Percentiles rank a stretch among this genome's conserved stretches.
Conservation (phyloP, 1,284 basidiomycete species). For the Malassezia slooffiae region DNA sequence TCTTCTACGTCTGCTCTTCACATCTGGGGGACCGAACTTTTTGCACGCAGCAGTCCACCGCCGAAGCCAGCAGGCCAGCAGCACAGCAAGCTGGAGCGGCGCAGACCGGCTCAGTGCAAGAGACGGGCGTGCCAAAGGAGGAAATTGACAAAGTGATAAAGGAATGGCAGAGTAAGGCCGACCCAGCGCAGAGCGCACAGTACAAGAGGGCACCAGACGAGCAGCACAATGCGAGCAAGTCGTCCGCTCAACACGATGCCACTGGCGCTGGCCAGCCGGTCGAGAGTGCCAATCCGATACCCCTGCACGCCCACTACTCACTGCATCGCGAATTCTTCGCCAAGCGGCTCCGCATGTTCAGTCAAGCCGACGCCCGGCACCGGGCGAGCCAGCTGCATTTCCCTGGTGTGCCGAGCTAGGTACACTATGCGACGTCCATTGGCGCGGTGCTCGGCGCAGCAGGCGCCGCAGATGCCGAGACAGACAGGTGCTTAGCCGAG, state of each 20-base stretch:
- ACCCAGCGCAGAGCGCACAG: conserved; percentile 18
- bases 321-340: conserved; percentile 33
- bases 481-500: conserved; percentile 17
- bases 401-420: conserved; percentile 2
- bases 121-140: background rate
- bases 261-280: conserved; percentile 10
- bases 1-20: conserved; percentile 30
- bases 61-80: no score
- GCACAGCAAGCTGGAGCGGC: background rate
- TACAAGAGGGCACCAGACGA: conserved; percentile 4
- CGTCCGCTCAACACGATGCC: conserved; percentile 5
- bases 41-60: background rate
- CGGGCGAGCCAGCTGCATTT: background rate
- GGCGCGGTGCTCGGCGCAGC: background rate
- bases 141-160: conserved; percentile 30
- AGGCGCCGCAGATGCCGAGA: background rate
- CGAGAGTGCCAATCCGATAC: no score
- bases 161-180: conserved; percentile 18
- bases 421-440: conserved; percentile 11
- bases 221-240: conserved; percentile 7
- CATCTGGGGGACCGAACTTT: conserved; percentile 33
- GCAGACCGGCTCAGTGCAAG: background rate
- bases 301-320: conserved; percentile 24
- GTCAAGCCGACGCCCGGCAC: background rate
- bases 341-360: conserved; percentile 16